Evolutionary conservation across 1,284 basidiomycete species (phyloP).

Genomic region (Ceratobasidium sp.): DNA sequence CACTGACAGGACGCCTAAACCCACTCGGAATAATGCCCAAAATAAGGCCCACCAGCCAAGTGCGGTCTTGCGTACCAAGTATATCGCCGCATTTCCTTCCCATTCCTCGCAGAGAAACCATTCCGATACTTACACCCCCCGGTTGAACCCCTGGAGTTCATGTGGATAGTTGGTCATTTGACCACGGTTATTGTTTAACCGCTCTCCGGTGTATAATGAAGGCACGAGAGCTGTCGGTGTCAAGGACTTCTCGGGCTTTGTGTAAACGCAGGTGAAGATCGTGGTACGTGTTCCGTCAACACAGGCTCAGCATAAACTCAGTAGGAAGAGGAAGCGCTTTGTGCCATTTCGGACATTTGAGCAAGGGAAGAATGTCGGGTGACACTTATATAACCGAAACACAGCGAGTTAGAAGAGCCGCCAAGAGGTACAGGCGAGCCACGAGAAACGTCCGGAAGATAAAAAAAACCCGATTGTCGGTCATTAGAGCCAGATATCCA

Average conservation of each 20-base stretch:
- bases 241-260: conserved; percentile 20
- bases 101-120: background rate
- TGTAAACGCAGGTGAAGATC: conserved; percentile 15
- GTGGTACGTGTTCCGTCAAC: background rate
- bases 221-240: conserved; percentile 13
- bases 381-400: background rate
- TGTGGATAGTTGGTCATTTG: conserved; percentile 30
- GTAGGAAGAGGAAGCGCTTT: background rate
- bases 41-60: background rate
- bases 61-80: background rate
- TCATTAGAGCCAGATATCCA: background rate
- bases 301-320: background rate
- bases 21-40: conserved; percentile 5
- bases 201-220: conserved; percentile 15
- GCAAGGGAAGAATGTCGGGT: conserved; percentile 8
- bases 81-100: background rate
- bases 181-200: conserved; percentile 34
- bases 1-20: conserved; percentile 6
- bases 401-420: background rate
- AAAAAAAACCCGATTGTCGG: background rate
- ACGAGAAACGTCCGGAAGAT: conserved; percentile 29
- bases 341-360: background rate
- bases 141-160: background rate
- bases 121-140: background rate
- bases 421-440: background rate